Evolutionary conservation across 2,329 filamentous ascomycete genomes (phyloP).

Genomic region (Trichoderma koningiopsis): DNA sequence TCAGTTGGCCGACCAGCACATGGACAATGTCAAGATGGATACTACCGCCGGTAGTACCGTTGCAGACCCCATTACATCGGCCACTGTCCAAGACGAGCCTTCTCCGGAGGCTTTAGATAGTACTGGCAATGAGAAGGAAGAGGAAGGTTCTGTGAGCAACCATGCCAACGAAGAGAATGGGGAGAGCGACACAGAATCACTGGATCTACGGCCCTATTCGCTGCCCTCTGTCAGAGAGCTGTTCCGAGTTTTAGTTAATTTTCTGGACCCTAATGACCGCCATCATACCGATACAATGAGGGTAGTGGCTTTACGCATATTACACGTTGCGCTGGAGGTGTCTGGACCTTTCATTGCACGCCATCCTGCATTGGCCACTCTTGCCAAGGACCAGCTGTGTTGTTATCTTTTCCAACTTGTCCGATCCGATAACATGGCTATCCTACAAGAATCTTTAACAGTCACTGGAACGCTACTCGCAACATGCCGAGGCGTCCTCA

Average conservation of each 20-base stretch:
- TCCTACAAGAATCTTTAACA: conserved; percentile 87
- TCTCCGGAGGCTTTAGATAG: not conserved
- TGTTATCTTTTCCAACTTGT: conserved; percentile 95
- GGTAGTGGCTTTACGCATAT: conserved; percentile 95
- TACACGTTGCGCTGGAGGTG: conserved; percentile 95
- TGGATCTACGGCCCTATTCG: conserved; percentile 82
- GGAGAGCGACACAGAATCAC: conserved; percentile 49
- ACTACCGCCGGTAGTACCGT: conserved; percentile 49
- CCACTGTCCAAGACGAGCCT: conserved; percentile 14
- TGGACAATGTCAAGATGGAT: conserved; percentile 81
- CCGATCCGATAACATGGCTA: conserved; percentile 92
- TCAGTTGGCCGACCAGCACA: conserved; percentile 66
- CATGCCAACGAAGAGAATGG: conserved; percentile 40
- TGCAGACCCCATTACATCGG: conserved; percentile 21
- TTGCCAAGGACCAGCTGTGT: conserved; percentile 92
- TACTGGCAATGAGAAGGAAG: not conserved
- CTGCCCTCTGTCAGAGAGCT: conserved; percentile 92
- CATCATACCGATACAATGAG: conserved; percentile 94
- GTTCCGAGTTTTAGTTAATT: conserved; percentile 89
- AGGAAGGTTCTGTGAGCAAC: conserved; percentile 24
- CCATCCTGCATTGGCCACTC: conserved; percentile 81
- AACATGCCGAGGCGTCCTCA: conserved; percentile 86
- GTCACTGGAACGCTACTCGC: conserved; percentile 89
- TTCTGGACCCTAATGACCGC: conserved; percentile 88
- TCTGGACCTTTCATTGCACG: conserved; percentile 92